Evolutionary conservation across 192 early-diverging fungal genomes (phyloP).

Genomic region (Backusella circina): DNA sequence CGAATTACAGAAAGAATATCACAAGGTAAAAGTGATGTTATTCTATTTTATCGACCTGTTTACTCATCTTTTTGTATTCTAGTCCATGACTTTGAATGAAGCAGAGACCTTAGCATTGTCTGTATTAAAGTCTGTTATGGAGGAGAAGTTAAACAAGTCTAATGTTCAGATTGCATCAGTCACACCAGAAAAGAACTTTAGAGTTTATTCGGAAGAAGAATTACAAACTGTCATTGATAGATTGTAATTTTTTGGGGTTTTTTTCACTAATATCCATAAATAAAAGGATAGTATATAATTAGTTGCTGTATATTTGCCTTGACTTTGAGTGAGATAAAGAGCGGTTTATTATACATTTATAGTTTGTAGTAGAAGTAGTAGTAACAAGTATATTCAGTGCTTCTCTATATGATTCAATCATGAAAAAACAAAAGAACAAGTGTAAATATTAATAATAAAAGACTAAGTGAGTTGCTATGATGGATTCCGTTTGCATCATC

Average conservation of each 20-base stretch:
- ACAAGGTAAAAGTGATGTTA: constrained; percentile 54
- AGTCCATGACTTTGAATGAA: constrained; percentile 82
- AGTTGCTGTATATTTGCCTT: not conserved
- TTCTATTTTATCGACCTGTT: not conserved
- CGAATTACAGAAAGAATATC: constrained; percentile 95
- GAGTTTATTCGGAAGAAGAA: constrained; percentile 76
- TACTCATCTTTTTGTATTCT: not conserved
- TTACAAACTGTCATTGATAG: constrained; percentile 74
- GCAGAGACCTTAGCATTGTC: constrained; percentile 89
- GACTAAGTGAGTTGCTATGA: not conserved
- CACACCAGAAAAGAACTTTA: constrained; percentile 74
- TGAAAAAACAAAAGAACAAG: not conserved
- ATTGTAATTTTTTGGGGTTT: constrained; percentile 40
- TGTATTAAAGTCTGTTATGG: constrained; percentile 99
- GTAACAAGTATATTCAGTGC: not conserved
- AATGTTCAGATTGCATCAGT: constrained; percentile 96
- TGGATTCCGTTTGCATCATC: not conserved
- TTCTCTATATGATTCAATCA: not conserved
- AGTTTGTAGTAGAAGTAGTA: not conserved
- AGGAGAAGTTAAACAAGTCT: constrained; percentile 94
- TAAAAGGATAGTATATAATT: not conserved
- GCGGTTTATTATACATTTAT: not conserved
- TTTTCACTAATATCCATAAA: not conserved
- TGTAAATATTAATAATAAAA: not conserved
- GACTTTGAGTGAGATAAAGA: not conserved